phyloP scores from a whole-genome alignment of 352 stramenopile species.

The Phytophthora sansomeana region DNA sequence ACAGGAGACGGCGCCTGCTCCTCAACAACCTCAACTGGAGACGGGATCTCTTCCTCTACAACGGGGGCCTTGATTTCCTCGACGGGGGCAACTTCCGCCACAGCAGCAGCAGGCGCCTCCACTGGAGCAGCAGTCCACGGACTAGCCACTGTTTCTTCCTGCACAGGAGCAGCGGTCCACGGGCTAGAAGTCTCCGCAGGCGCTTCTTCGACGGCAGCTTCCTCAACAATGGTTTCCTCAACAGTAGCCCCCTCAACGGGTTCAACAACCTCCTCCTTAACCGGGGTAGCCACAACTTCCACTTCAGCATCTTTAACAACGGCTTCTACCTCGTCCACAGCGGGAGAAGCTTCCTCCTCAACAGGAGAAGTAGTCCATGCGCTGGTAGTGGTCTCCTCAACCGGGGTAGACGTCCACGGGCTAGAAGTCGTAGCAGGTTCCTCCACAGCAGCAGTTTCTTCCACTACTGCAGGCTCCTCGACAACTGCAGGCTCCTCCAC shows the following conservation, averaged over 20 bases:
- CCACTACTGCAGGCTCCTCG: conserved; percentile 9
- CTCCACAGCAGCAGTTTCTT: conserved; percentile 23
- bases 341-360: conserved; percentile 30
- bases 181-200: conserved; percentile 8
- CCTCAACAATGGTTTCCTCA: conserved; percentile 13
- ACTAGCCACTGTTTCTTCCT: conserved; percentile 17
- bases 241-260: background rate
- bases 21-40: background rate
- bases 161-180: conserved; percentile 20
- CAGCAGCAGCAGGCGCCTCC: background rate
- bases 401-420: conserved; percentile 16
- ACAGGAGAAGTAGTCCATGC: conserved; percentile 53
- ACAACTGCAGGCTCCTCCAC: conserved; percentile 8
- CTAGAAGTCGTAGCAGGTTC: conserved; percentile 18
- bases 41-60: conserved; percentile 16
- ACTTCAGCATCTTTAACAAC: conserved; percentile 29
- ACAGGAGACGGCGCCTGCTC: background rate
- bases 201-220: conserved; percentile 6
- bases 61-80: background rate
- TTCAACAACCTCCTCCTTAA: conserved; percentile 12
- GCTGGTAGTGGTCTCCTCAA: conserved; percentile 21
- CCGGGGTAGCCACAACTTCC: conserved; percentile 22
- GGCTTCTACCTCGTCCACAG: conserved; percentile 27
- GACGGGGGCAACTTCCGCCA: conserved; percentile 5
- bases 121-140: background rate